A percentile compares a stretch with the other conserved stretches of the same genome.
These are phyloP conservation scores for Pistacia atlantica DNA, from an alignment of 345 rosid species.

Conservation along the genomic window DNA sequence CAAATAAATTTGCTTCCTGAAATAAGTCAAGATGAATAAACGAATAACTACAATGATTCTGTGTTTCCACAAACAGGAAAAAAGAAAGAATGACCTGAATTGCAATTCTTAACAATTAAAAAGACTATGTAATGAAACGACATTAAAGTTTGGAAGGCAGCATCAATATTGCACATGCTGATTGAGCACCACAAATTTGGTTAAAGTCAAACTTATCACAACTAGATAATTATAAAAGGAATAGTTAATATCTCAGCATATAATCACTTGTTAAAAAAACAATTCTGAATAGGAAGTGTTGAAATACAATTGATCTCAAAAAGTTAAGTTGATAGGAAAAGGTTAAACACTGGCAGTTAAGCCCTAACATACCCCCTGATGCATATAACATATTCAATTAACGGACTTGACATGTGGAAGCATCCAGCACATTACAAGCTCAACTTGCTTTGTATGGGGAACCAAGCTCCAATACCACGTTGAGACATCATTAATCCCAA, in stretches of 20 bases:
- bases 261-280: neutral
- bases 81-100: conserved; percentile 5
- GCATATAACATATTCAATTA: too few species aligned
- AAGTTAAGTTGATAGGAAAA: neutral
- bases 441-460: too few species aligned
- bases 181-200: neutral
- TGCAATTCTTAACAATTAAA: conserved; percentile 6
- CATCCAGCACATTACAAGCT: too few species aligned
- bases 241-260: neutral
- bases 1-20: conserved; percentile 37
- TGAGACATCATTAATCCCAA: neutral
- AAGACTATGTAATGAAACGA: neutral
- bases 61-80: neutral
- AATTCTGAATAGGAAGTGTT: neutral
- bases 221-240: neutral
- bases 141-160: neutral
- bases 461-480: neutral
- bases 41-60: neutral
- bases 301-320: neutral
- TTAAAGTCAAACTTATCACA: neutral
- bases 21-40: conserved; percentile 20
- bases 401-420: neutral
- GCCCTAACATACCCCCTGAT: neutral
- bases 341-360: too few species aligned
- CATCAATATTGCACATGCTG: neutral